Evolutionary conservation across 768 basidiomycete species (phyloP).

Genomic region (Tephrocybe sp.): DNA sequence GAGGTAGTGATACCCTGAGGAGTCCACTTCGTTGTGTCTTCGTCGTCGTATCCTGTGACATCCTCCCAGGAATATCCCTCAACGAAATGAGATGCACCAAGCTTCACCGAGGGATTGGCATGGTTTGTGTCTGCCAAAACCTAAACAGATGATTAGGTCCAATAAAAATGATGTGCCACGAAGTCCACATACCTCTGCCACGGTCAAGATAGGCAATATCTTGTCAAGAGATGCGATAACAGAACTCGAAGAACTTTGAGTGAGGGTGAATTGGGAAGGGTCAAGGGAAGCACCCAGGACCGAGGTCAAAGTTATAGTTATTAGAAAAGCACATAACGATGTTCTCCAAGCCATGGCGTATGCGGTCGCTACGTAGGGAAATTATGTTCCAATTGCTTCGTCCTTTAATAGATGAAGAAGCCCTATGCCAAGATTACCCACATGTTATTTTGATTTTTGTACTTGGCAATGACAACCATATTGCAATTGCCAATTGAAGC

Average conservation of each 20-base stretch:
- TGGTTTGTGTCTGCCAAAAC: conserved; percentile 12
- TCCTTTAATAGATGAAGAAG: no score
- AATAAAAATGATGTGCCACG: neutral
- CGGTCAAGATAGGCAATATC: conserved; percentile 11
- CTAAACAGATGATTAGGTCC: neutral
- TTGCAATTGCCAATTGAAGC: no score
- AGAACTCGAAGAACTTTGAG: conserved; percentile 19
- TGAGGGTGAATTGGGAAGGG: no score
- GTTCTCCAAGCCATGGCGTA: no score
- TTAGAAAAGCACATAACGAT: no score
- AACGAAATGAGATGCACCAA: conserved; percentile 7
- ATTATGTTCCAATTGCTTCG: no score
- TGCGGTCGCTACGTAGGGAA: no score
- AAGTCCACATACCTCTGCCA: conserved; percentile 6
- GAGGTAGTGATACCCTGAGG: conserved; percentile 17
- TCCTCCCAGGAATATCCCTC: conserved; percentile 14
- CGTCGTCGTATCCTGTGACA: conserved; percentile 13
- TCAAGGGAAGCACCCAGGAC: no score
- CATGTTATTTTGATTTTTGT: no score
- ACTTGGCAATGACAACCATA: no score
- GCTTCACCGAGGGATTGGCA: conserved; percentile 7
- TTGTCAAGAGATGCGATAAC: conserved; percentile 9
- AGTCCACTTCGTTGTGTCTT: conserved; percentile 12
- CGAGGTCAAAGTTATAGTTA: no score
- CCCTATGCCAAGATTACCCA: no score